Percentiles rank a stretch among this genome's conserved stretches.
Evolutionary conservation across 1,139 yeast species (phyloP).

Genomic region (Geotrichum cucujoidarum): DNA sequence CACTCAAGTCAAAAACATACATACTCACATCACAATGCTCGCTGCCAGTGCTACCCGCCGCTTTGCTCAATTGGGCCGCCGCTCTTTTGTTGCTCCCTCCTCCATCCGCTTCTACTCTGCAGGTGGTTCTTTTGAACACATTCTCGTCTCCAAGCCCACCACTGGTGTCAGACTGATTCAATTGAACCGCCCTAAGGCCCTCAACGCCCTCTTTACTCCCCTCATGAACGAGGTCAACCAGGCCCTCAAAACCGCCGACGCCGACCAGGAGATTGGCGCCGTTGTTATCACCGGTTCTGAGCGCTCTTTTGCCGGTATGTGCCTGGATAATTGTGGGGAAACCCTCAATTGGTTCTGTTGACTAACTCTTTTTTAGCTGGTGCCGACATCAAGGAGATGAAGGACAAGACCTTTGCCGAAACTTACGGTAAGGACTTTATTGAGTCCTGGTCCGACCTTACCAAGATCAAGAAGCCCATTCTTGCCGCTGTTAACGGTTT

Average conservation of each 20-base stretch:
- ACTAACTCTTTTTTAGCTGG: conserved; percentile 37
- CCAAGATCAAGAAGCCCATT: conserved; percentile 42
- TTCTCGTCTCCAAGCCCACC: conserved; percentile 40
- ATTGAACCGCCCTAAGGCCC: conserved; percentile 58
- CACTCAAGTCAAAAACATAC: background rate
- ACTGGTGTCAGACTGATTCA: conserved; percentile 48
- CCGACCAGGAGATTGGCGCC: conserved; percentile 42
- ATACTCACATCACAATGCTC: background rate
- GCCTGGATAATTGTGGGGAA: background rate
- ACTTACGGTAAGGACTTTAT: conserved; percentile 39
- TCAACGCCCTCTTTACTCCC: conserved; percentile 58
- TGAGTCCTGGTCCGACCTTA: conserved; percentile 39
- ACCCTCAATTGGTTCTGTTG: background rate
- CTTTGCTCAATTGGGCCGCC: background rate
- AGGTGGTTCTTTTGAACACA: conserved; percentile 39
- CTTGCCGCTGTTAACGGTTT: conserved; percentile 51
- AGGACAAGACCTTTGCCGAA: conserved; percentile 38
- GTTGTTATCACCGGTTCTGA: conserved; percentile 45
- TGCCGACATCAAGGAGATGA: conserved; percentile 52
- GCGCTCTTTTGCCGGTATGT: conserved; percentile 41
- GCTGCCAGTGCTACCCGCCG: conserved; percentile 3
- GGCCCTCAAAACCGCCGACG: conserved; percentile 41
- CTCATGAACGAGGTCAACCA: conserved; percentile 42
- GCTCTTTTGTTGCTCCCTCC: background rate
- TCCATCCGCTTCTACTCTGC: conserved; percentile 23